Percentiles rank a stretch among this genome's conserved stretches.
phyloP scores from a whole-genome alignment of 306 rosid species.

The cucumber (Cucumis sativus) region Cucumber_9930_V3 NC_026660.2:18276001-18276500 shows the following conservation, averaged over 20 bases:
- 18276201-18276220: constrained; percentile 1
- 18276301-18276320: constrained; percentile 30
- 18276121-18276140: constrained; percentile 87
- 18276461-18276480: neutral
- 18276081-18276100: constrained; percentile 29
- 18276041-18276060: constrained; percentile 71
- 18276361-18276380: constrained; percentile 71
- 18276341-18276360: constrained; percentile 41
- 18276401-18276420: neutral
- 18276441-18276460: neutral
- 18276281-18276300: constrained; percentile 59
- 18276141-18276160: constrained; percentile 85
- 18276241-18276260: constrained; percentile 69
- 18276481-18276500: neutral
- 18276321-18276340: constrained; percentile 22
- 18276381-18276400: constrained; percentile 4
- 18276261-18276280: constrained; percentile 68
- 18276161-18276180: constrained; percentile 31
- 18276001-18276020: constrained; percentile 99
- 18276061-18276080: constrained; percentile 42
- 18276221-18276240: constrained; percentile 32
- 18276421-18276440: neutral
- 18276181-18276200: constrained; percentile 12
- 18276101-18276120: constrained; percentile 25
- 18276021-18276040: constrained; percentile 72